A percentile compares a stretch with the other conserved stretches of the same genome.
These are phyloP conservation scores for Psidium guajava DNA, from an alignment of 345 rosid species.

Conservation along the genomic window DNA sequence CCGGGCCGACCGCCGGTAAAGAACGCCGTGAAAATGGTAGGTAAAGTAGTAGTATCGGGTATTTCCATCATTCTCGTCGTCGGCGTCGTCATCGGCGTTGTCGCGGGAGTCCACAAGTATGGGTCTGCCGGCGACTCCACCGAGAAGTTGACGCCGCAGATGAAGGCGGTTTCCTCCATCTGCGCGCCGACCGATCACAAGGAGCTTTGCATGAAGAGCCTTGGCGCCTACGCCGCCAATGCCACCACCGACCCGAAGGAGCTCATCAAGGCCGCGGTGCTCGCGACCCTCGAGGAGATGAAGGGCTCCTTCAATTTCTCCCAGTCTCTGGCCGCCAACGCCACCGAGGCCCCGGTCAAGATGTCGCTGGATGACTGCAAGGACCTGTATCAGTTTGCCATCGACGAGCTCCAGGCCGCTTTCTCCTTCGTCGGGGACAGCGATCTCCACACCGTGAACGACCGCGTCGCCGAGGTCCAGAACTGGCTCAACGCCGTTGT, in stretches of 20 bases:
- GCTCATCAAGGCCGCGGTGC: conserved; percentile 25
- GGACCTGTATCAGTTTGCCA: conserved; percentile 16
- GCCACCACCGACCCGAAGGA: conserved; percentile 37
- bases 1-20: neutral
- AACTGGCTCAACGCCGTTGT: conserved; percentile 51
- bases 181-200: conserved; percentile 36
- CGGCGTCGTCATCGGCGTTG: conserved; percentile 28
- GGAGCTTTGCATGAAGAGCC: conserved; percentile 38
- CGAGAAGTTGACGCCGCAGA: conserved; percentile 9
- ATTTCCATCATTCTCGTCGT: conserved; percentile 35
- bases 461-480: conserved; percentile 11
- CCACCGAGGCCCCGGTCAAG: neutral
- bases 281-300: conserved; percentile 24
- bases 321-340: conserved; percentile 1
- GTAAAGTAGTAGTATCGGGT: conserved; percentile 20
- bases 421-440: conserved; percentile 10
- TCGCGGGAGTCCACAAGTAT: conserved; percentile 3
- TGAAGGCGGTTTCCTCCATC: conserved; percentile 24
- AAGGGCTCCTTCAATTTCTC: conserved; percentile 29
- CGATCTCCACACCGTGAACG: neutral
- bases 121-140: neutral
- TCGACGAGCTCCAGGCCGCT: conserved; percentile 19
- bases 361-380: conserved; percentile 33
- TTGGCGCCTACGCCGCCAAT: conserved; percentile 13
- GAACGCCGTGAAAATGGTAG: conserved; percentile 1